Conservation (phyloP, 805 yeast genomes). For the Cyberlindnera subsufficiens region DNA sequence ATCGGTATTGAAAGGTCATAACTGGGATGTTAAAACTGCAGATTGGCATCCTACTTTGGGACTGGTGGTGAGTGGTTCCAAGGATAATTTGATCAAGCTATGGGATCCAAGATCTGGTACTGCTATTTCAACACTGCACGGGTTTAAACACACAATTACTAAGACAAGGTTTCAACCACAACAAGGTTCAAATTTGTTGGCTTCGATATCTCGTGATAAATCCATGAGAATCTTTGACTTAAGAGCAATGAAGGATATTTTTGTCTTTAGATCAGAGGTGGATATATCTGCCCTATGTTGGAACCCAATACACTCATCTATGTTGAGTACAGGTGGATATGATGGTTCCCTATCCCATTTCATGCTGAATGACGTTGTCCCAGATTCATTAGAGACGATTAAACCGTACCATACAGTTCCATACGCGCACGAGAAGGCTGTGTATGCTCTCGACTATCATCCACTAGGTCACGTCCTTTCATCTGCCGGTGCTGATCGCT, state of each 20-base stretch:
- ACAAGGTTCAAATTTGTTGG: conserved; percentile 61
- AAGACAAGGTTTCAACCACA: conserved; percentile 80
- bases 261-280: conserved; percentile 71
- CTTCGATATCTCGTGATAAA: conserved; percentile 84
- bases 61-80: conserved; percentile 85
- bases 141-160: conserved; percentile 91
- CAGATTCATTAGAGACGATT: conserved; percentile 33
- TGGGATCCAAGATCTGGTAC: conserved; percentile 92
- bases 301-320: conserved; percentile 84
- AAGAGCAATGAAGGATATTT: conserved; percentile 73
- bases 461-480: conserved; percentile 90
- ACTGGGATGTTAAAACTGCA: conserved; percentile 97
- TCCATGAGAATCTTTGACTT: conserved; percentile 85
- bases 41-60: conserved; percentile 96
- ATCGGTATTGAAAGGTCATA: conserved; percentile 78
- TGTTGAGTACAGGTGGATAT: conserved; percentile 80
- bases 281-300: conserved; percentile 84
- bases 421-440: conserved; percentile 90
- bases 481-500: conserved; percentile 90
- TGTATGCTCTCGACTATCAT: conserved; percentile 85
- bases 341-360: conserved; percentile 85
- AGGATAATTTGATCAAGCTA: conserved; percentile 85
- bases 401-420: conserved; percentile 62
- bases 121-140: conserved; percentile 77
- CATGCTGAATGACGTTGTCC: conserved; percentile 40